Conservation (phyloP, 805 yeast species). For the Saccharomycopsis oosterbeekiorum region DNA sequence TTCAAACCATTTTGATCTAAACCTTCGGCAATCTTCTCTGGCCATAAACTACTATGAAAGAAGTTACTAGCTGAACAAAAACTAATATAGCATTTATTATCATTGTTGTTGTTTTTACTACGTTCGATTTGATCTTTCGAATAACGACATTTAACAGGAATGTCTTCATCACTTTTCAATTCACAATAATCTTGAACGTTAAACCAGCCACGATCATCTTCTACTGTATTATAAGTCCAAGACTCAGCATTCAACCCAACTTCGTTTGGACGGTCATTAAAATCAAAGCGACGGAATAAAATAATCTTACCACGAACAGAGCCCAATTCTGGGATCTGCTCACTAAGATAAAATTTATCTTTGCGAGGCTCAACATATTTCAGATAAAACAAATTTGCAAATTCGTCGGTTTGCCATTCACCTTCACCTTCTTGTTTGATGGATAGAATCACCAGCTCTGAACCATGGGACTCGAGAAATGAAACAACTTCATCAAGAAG, state of each 20-base stretch:
- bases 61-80: constrained; percentile 69
- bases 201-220: constrained; percentile 52
- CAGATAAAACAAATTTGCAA: constrained; percentile 52
- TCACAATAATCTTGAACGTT: constrained; percentile 73
- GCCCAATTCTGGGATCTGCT: constrained; percentile 46
- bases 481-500: constrained; percentile 48
- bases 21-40: constrained; percentile 50
- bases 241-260: constrained; percentile 60
- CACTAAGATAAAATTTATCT: constrained; percentile 51
- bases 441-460: constrained; percentile 58
- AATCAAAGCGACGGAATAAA: constrained; percentile 65
- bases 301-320: constrained; percentile 60
- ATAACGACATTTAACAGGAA: constrained; percentile 45
- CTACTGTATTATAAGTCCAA: constrained; percentile 58
- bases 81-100: constrained; percentile 52
- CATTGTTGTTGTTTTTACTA: constrained; percentile 39
- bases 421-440: constrained; percentile 68
- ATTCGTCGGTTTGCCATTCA: constrained; percentile 61
- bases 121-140: constrained; percentile 45
- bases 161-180: constrained; percentile 40
- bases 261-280: constrained; percentile 30
- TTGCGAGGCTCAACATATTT: constrained; percentile 39
- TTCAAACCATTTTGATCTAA: constrained; percentile 35
- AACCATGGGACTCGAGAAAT: constrained; percentile 40
- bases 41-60: constrained; percentile 68